Evolutionary conservation across 148 eudicot species (phyloP), one percentile per base, ranked within the genome.

Genomic region (Amaranthus palmeri): DNA sequence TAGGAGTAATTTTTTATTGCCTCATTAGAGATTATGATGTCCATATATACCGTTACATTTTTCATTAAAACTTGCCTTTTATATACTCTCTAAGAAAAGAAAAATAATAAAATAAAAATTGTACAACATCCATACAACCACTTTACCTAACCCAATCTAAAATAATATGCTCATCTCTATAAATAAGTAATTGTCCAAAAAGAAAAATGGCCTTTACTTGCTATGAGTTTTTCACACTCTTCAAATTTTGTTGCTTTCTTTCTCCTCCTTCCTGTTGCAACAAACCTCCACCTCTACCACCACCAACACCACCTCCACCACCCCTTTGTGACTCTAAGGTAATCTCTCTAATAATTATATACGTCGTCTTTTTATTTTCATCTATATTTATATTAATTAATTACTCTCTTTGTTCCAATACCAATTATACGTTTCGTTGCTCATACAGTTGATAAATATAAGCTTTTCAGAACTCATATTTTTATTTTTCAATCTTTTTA

Each of bases 201-300:
- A 36, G 12, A 64, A 40, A 25, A 55, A 68, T 10, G 49, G 11
- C 11, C 42, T 10, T 52, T 11, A 58, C 66, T 48, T 74, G 67
- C 54, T 43, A 51, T 68, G 78, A 68, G 53, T 68, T 75, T 58
- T 75, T 43, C 61, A 50, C 73, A 51, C 46, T 60, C 73, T 51
- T 46, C 67, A 61, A 68, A 15, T 60, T 75, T 10, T 52, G 54
- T 18, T 56, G 47, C 71, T 40, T 9, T 56, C 10, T 51, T 51
- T n/a, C 51, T 55, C 15, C 41, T 44, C 14, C 49, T 55, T 54
- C 48, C 13, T 18, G 51, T n/a, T 18, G 15, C 54, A 8, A 17
- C 55, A n/a, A 17, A 51, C 58, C 43, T 57, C 51, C 60, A 51
- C 58, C 18, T 57, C 51, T 51, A 25, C 36, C 36, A 25, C 36